Evolutionary conservation across 2,329 filamentous ascomycete species (phyloP), one percentile per base, ranked within the genome.

Genomic region (Bretziella fagacearum): DNA sequence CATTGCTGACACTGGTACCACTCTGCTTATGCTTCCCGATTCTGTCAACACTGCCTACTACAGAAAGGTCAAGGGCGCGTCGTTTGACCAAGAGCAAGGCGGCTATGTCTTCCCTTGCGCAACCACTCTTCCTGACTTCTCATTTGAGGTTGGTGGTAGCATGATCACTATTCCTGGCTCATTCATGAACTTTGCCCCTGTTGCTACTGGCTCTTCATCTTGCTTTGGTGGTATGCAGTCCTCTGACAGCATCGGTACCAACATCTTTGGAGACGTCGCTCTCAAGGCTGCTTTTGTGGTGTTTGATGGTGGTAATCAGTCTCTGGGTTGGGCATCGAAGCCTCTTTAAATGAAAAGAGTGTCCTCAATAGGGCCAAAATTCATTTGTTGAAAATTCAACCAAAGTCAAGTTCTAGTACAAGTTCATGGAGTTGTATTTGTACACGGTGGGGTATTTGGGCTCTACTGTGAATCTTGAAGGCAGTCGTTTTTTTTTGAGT

Each of bases 211-310:
- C 41, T 63, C 63, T 44, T 65, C 66, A 35, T 73, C 65, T 47
- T 84, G 79, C 65, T 82, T 79, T 54, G 79, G 78, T 51, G 79
- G 77, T 54, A 62, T 84, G 15, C 79, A 84, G 62, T 67, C 70
- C 26, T 73, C 71, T 40, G 46, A 48, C n/a, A 25, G 17, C 15
- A 43, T 48, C 22, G 46, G 46, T 15, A 65, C 68, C 30, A 73
- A 77, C 60, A 77, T 84, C 57, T 76, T 71, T 55, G 73, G 73
- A 15, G 72, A 76, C 55, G 68, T 75, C 54, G 69, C 77, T 57
- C 75, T 77, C 63, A 75, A 75, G 63, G 71, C 69, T 26, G 69
- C 74, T 56, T 74, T 73, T 54, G 69, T 75, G 20, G 71, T 65
- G 13, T 75, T 75, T 56, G 68, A 74, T 56, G 66, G 63, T 27